Conservation (phyloP, 257 asterid genomes). For the Eucommia ulmoides region DNA sequence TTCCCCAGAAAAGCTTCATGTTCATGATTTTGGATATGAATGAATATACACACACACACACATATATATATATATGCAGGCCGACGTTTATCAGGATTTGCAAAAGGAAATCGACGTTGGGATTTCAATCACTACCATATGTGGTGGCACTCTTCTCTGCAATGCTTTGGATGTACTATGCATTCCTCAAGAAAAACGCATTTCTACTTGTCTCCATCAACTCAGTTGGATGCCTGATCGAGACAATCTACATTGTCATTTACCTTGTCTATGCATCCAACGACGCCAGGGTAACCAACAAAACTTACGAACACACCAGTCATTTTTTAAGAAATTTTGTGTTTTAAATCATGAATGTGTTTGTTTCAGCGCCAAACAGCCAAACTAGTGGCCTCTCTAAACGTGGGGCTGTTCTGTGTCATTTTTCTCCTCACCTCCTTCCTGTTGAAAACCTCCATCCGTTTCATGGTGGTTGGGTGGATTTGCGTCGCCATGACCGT, state of each 20-base stretch:
- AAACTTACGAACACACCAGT: background rate
- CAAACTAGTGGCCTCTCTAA: slow-evolving; percentile 9
- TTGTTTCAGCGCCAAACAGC: slow-evolving; percentile 22
- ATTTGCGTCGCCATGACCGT: slow-evolving; percentile 25
- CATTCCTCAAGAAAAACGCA: slow-evolving; percentile 35
- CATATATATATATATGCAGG: slow-evolving; percentile 20
- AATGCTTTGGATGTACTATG: slow-evolving; percentile 70
- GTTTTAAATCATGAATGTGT: background rate
- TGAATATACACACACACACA: background rate
- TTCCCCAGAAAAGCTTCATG: too few species aligned
- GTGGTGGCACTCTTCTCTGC: slow-evolving; percentile 62
- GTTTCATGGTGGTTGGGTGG: slow-evolving; percentile 32
- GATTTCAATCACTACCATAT: slow-evolving; percentile 55
- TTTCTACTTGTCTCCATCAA: slow-evolving; percentile 55
- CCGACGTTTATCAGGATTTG: slow-evolving; percentile 46
- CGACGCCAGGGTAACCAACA: slow-evolving; percentile 26
- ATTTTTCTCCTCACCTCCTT: slow-evolving; percentile 15
- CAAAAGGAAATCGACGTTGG: slow-evolving; percentile 59
- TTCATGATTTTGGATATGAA: background rate
- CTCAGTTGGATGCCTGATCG: slow-evolving; percentile 49
- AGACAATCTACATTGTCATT: slow-evolving; percentile 41
- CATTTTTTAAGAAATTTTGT: background rate
- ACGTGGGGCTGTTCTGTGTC: slow-evolving; percentile 16
- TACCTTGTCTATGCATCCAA: slow-evolving; percentile 41
- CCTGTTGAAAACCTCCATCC: slow-evolving; percentile 5